phyloP scores from a whole-genome alignment of 257 asterid species.

The Fraxinus quadrangulata region DNA sequence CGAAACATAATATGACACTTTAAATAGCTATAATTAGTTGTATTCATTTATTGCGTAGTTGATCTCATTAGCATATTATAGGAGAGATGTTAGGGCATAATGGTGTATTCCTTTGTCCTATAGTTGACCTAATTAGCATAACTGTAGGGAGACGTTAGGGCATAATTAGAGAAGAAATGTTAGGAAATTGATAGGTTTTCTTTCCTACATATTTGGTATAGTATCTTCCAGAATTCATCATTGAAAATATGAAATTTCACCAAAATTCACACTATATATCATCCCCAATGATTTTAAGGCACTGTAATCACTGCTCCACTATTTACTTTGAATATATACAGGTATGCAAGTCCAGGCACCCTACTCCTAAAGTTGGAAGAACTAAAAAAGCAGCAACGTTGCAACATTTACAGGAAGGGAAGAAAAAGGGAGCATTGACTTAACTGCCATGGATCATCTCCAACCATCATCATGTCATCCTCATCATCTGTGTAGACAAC shows the following conservation, averaged over 20 bases:
- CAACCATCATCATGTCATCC: slow-evolving; percentile 99
- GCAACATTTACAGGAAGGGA: neutral
- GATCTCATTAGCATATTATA: neutral
- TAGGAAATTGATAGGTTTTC: neutral
- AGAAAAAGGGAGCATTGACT: slow-evolving; percentile 36
- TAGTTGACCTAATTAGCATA: neutral
- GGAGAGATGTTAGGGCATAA: neutral
- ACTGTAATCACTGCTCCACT: neutral
- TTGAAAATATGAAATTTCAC: neutral
- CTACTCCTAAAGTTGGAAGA: slow-evolving; percentile 15
- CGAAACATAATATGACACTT: neutral
- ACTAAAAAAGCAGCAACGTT: neutral
- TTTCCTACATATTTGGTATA: neutral
- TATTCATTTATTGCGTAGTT: neutral
- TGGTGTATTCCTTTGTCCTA: neutral
- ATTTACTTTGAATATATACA: neutral
- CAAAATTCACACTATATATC: neutral
- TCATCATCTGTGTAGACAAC: slow-evolving; percentile 94
- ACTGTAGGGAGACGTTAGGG: neutral
- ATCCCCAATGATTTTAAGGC: neutral
- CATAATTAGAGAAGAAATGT: neutral
- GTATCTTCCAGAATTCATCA: neutral
- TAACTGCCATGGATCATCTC: slow-evolving; percentile 99
- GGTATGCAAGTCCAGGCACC: neutral
- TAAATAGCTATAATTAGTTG: neutral